Evolutionary conservation across 352 stramenopile species (phyloP), one percentile per base, ranked within the genome.

Genomic region (Globisporangium cylindrosporum): DNA sequence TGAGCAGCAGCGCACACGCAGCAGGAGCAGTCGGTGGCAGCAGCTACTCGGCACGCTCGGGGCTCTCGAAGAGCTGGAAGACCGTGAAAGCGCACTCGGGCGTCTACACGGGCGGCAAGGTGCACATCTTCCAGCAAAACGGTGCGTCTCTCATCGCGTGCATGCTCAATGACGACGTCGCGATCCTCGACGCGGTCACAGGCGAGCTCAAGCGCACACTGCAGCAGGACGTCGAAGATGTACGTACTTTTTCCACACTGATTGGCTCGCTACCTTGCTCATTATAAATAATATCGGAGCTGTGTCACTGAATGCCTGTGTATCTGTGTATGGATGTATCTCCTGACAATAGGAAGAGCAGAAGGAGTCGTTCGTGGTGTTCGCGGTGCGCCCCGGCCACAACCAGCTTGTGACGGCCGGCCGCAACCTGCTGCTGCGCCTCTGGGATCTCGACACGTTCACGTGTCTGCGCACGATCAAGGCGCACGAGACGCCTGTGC

Each of bases 331-430:
- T 59, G 15, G 36, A 62, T 63, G 9, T 41, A 32, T 32, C 29
- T 32, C 29, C 29, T 63, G 12, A n/a, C 10, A 15, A 57, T 43
- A 78, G 62, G 77, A 93, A 57, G 87, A 95, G 64, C 71, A 87
- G 49, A 92, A 92, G 64, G 90, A 97, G 64, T 81, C 85, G 59
- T 95, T 97, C 43, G 81, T 94, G 51, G 84, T 86, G 38, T 97
- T 96, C 56, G 79, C 86, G 2, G 78, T 93, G 64, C 82, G 86
- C 14, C 85, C 86, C 0, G 82, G 80, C 18, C 76, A 83, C 64
- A 90, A 93, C 58, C 87, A 97, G 73, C 80, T 97, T 49, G 82
- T 95, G 70, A 96, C 88, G 10, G 86, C 88, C 1, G 89, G 88
- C 6, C 83, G 88, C 65, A 97, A 97, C 67, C 74, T 93, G 60